Base-by-base conservation (phyloP, 257 asterid genomes). In the Rubia yunnanensis region DNA sequence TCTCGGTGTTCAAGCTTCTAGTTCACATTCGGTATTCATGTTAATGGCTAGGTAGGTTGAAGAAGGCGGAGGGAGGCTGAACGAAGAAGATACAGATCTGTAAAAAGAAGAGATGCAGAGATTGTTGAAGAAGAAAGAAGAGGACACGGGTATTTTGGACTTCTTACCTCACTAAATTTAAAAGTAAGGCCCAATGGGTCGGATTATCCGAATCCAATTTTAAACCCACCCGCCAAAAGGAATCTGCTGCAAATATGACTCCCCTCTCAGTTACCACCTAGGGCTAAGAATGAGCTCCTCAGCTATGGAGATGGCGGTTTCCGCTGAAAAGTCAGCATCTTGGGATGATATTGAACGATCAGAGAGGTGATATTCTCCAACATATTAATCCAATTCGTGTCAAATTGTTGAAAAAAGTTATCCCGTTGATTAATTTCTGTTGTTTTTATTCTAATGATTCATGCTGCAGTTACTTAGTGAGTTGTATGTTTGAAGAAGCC, bases 401-500 rank as follows among this genome's bases (percentile, higher is more conserved):
- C 13, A 26, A 7, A 10, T 10, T 10, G 50, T 13, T 30, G 13
- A 30, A 41, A 3, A 27, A 27, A 14, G 26, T 14, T 11, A 14
- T 48, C n/a, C 20, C n/a, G 22, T 17, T 49, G 22, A 8, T 10
- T 5, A 35, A 31, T 17, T 34, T 10, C 15, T 64, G 41, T 31
- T 20, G 10, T 27, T 52, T 22, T 54, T 53, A 2, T 35, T 52
- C 35, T 17, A 24, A 69, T 54, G 10, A 67, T 48, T 49, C 71
- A 20, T 60, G 75, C 68, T 70, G 81, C 85, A 92, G 98, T 65
- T 84, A 80, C 58, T 83, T 92, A 22, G 86, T 89, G 61, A 81
- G 95, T 65, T 74, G 87, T 75, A 80, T 84, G 89, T 84, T 75
- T 69, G 91, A 84, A 41, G 96, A 92, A 71, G 95, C 98, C 27